phyloP scores from a whole-genome alignment of 257 asterid species.

The Pogostemon cablin region DNA sequence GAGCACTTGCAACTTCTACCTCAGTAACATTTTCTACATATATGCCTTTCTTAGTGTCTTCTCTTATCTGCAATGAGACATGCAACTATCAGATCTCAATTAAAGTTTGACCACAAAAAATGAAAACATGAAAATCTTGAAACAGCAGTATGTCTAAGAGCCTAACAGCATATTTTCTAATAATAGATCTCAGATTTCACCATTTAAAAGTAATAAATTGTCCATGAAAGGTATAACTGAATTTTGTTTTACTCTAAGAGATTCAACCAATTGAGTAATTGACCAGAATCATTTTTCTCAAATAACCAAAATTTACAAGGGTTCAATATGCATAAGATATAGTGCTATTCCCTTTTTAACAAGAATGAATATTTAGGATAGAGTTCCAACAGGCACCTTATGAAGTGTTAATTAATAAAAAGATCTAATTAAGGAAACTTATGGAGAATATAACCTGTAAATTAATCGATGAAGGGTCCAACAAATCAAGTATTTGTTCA shows the following conservation, averaged over 20 bases:
- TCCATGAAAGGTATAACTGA: not conserved
- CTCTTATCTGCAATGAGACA: conserved; percentile 69
- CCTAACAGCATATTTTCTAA: not conserved
- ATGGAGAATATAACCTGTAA: conserved; percentile 64
- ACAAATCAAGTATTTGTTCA: conserved; percentile 90
- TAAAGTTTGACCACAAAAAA: conserved; percentile 11
- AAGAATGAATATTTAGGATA: not conserved
- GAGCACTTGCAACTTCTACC: conserved; percentile 88
- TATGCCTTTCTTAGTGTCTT: conserved; percentile 90
- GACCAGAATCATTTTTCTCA: conserved; percentile 5
- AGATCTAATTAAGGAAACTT: not conserved
- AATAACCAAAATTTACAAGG: not conserved
- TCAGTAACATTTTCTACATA: conserved; percentile 91
- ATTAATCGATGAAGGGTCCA: conserved; percentile 83
- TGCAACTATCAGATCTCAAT: conserved; percentile 15
- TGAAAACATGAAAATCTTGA: conserved; percentile 25
- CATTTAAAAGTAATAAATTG: not conserved
- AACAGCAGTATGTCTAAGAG: conserved; percentile 12
- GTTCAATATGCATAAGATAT: not conserved
- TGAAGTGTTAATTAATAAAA: not conserved
- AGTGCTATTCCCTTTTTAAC: not conserved
- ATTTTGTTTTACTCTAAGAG: not conserved
- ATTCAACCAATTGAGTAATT: not conserved
- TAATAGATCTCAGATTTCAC: not conserved
- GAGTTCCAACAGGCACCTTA: conserved; percentile 20